Evolutionary conservation across 2,329 filamentous ascomycete species (phyloP), one percentile per base, ranked within the genome.

Genomic region (Fusarium tuaranense): DNA sequence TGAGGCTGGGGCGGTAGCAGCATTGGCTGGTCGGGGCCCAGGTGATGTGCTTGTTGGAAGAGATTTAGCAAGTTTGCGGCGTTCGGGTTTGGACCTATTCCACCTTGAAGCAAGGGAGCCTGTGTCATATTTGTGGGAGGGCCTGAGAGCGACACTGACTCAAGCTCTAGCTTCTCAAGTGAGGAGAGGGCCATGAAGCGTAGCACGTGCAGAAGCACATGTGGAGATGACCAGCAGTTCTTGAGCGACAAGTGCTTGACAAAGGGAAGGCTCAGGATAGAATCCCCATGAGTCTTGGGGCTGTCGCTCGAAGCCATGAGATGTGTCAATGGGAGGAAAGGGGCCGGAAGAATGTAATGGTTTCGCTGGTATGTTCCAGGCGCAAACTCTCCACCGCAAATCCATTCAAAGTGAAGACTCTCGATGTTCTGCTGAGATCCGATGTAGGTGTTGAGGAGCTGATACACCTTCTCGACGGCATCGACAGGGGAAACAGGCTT

Each of bases 161-260:
- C 87, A 3, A 94, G 82, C 10, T 87, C 86, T 18, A 94, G 79
- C 22, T 85, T 87, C 70, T 88, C 84, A 14, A 94, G 80, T 3
- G 80, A 84, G 9, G 81, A 79, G 7, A 82, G 78, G 22, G 86
- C 84, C 80, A 91, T 88, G 6, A 81, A 79, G 3, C 83, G 82
- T 68, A 91, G 82, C 62, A 91, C 85, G 13, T 86, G 83, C 36
- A 87, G 78, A 36, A 94, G 84, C 2, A 90, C 84, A 46, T 87
- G 84, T 0, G 92, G 92, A 4, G 88, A 88, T 14, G 90, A 83
- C 91, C 92, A 94, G 81, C 92, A 93, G 76, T 94, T 94, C 74
- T 89, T 89, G 10, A 94, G 83, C 0, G 88, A 91, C 3, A 94
- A 80, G 60, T 90, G 84, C 69, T 89, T 84, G 27, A 94, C 80